phyloP scores from a whole-genome alignment of 1,139 yeast species.

The Suhomyces bokatorum region DNA sequence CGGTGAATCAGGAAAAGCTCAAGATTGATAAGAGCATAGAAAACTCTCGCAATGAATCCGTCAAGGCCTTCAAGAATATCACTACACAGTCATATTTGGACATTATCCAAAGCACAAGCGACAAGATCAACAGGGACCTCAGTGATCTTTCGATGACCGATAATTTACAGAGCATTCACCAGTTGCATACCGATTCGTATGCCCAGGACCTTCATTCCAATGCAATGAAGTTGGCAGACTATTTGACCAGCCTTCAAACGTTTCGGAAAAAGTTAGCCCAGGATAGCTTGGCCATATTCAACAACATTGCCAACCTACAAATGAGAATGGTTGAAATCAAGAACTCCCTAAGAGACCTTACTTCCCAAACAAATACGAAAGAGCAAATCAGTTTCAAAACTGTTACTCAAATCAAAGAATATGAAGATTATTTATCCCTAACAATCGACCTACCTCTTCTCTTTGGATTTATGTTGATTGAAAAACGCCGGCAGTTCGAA shows the following conservation, averaged over 20 bases:
- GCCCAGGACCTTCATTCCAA: slow-evolving; percentile 17
- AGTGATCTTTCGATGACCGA: slow-evolving; percentile 17
- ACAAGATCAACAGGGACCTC: slow-evolving; percentile 18
- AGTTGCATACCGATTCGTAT: slow-evolving; percentile 19
- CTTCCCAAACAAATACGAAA: slow-evolving; percentile 9
- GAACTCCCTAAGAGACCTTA: slow-evolving; percentile 26
- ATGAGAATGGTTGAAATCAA: slow-evolving; percentile 41
- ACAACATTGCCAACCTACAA: slow-evolving; percentile 39
- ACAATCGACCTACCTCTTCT: slow-evolving; percentile 77
- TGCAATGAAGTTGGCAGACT: slow-evolving; percentile 17
- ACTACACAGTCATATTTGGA: slow-evolving; percentile 9
- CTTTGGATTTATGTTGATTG: slow-evolving; percentile 76
- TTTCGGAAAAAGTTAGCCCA: slow-evolving; percentile 30
- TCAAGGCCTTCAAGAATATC: slow-evolving; percentile 28
- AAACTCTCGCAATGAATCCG: slow-evolving; percentile 36
- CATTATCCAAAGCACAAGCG: slow-evolving; percentile 6
- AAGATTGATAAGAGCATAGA: slow-evolving; percentile 37
- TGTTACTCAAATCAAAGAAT: slow-evolving; percentile 33
- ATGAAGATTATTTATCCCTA: slow-evolving; percentile 49
- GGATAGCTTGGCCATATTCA: slow-evolving; percentile 30
- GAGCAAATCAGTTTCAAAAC: slow-evolving; percentile 23
- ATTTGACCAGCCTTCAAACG: slow-evolving; percentile 19
- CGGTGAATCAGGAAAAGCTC: slow-evolving; percentile 30
- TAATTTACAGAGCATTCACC: slow-evolving; percentile 17
- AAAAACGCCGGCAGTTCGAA: slow-evolving; percentile 63